phyloP scores from a whole-genome alignment of 306 rosid species.

The Dalbergia cochinchinensis region DNA sequence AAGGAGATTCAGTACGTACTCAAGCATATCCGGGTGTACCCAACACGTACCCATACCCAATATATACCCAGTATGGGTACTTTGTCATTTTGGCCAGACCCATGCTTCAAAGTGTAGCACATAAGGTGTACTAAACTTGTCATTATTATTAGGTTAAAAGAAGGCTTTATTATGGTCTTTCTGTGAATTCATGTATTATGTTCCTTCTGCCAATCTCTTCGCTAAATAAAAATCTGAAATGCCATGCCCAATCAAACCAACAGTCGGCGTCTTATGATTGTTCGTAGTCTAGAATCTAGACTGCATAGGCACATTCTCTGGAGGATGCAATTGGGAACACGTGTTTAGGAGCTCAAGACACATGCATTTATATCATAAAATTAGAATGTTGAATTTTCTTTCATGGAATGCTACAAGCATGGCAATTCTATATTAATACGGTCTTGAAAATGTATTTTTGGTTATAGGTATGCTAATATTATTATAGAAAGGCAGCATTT shows the following conservation, averaged over 20 bases:
- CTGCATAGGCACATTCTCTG: conserved; percentile 18
- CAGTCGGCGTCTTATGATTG: background rate
- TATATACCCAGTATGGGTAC: no score
- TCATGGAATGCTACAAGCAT: background rate
- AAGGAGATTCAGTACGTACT: conserved; percentile 2
- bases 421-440: background rate
- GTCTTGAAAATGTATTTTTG: background rate
- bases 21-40: no score
- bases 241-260: conserved; percentile 13
- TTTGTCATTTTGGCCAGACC: no score
- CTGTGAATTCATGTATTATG: background rate
- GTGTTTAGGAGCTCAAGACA: background rate
- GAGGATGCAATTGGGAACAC: conserved; percentile 11
- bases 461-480: background rate
- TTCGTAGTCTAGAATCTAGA: conserved; percentile 20
- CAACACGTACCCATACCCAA: no score
- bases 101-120: background rate
- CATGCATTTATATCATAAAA: no score
- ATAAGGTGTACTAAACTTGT: background rate
- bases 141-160: background rate
- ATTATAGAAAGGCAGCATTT: background rate
- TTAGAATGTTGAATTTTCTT: no score
- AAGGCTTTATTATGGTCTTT: background rate
- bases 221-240: background rate
- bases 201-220: conserved; percentile 28